Conservation (phyloP, 805 yeast genomes). For the Pichia paraexigua region DNA sequence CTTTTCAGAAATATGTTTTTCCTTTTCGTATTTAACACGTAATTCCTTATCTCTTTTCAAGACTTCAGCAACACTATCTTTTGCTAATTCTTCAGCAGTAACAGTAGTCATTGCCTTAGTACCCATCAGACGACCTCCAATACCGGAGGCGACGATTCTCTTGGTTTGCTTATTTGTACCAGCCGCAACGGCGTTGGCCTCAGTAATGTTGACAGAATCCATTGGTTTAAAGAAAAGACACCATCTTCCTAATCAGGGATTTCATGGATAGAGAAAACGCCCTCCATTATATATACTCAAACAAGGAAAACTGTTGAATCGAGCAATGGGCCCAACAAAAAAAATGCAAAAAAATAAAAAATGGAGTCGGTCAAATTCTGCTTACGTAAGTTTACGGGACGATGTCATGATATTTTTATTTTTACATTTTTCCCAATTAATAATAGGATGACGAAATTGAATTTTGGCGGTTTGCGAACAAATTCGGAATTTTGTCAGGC, state of each 20-base stretch:
- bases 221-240: slow-evolving; percentile 6
- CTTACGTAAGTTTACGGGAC: background rate
- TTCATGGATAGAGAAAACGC: background rate
- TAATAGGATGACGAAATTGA: background rate
- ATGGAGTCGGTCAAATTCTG: background rate
- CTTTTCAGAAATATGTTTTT: slow-evolving; percentile 62
- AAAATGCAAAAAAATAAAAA: background rate
- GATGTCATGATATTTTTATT: background rate
- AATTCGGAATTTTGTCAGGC: too few species aligned
- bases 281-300: background rate
- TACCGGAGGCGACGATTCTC: slow-evolving; percentile 70
- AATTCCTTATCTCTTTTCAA: slow-evolving; percentile 38
- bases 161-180: slow-evolving; percentile 66
- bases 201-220: slow-evolving; percentile 49
- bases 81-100: slow-evolving; percentile 54
- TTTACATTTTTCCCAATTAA: too few species aligned
- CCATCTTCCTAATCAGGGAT: background rate
- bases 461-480: too few species aligned
- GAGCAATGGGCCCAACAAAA: background rate
- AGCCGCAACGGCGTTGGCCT: slow-evolving; percentile 73
- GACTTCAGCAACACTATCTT: slow-evolving; percentile 42
- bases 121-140: slow-evolving; percentile 75
- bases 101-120: slow-evolving; percentile 63
- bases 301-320: background rate
- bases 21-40: slow-evolving; percentile 32